These are phyloP conservation scores for Mycosphaerella sp. DNA, from an alignment of 2,329 filamentous ascomycete species.

Conservation along the genomic window DNA sequence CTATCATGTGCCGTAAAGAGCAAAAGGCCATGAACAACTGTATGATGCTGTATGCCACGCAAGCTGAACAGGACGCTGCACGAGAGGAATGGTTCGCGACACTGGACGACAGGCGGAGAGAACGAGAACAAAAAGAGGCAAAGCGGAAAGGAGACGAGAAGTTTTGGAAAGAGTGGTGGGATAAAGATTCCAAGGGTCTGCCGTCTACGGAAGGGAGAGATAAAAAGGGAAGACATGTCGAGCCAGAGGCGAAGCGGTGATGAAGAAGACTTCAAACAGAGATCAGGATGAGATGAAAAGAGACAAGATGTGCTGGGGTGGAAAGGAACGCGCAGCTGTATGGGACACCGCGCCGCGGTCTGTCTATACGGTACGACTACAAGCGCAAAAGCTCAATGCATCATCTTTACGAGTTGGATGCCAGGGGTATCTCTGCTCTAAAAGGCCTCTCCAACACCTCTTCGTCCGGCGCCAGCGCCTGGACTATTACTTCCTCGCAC, in stretches of 20 bases:
- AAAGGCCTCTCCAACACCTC: slow-evolving; percentile 15
- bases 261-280: not conserved
- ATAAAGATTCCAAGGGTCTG: slow-evolving; percentile 30
- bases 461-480: slow-evolving; percentile 1
- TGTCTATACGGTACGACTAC: slow-evolving; percentile 1
- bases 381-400: not conserved
- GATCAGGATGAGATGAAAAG: not conserved
- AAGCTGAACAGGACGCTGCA: slow-evolving; percentile 76
- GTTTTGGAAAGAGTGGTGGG: slow-evolving; percentile 49
- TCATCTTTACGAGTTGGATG: not conserved
- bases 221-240: slow-evolving; percentile 11
- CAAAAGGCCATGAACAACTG: slow-evolving; percentile 87
- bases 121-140: slow-evolving; percentile 53
- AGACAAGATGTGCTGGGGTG: not conserved
- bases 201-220: slow-evolving; percentile 15
- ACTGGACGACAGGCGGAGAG: slow-evolving; percentile 61
- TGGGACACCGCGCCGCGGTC: slow-evolving; percentile 3
- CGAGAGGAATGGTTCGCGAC: slow-evolving; percentile 88
- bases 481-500: slow-evolving; percentile 10
- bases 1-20: slow-evolving; percentile 75
- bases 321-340: not conserved
- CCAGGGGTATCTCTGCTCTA: slow-evolving; percentile 6
- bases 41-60: slow-evolving; percentile 82
- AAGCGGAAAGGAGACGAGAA: slow-evolving; percentile 40
- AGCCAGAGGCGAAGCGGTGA: not conserved